Evolutionary conservation across 2,329 filamentous ascomycete species (phyloP), one percentile per base, ranked within the genome.

Genomic region (Hypoxylon sp.): DNA sequence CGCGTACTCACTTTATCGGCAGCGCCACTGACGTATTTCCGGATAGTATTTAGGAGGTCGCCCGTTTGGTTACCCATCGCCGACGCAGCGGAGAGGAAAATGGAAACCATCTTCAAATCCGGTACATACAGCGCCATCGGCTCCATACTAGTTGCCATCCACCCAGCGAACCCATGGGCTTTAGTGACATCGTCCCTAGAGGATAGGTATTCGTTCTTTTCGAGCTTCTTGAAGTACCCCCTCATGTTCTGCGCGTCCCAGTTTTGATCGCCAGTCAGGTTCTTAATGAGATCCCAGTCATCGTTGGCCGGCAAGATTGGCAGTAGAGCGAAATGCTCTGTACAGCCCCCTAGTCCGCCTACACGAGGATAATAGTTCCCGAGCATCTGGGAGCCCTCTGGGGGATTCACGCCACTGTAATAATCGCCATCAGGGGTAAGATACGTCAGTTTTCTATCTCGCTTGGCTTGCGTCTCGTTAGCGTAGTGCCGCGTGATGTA

Each of bases 401-500:
- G 88, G 1, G 86, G 87, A 62, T 82, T 79, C 6, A 83, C 76
- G 13, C 88, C 88, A 15, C 83, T 85, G 73, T 89, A 89, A 24
- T 83, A 78, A 2, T 79, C 75, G 17, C 86, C 87, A 50, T 84
- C 77, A 0, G 83, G 80, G 0, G 85, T 86, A 7, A 82, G 74
- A 74, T 88, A 91, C 1, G 85, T 85, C 51, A 87, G 86, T 80
- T 91, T 91, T 72, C 80, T 85, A 75, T 91, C 87, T 56, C 82
- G 80, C 21, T 83, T 81, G 69, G 88, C 85, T 39, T 85, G 81
- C 21, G 78, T 76, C 48, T 86, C 79, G 67, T 90, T 83, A 7
- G 82, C 80, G 73, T 89, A 90, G 76, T 91, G 88, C 50, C 83
- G 83, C n/a, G 89, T 86, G 69, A 86, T 91, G 78, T 87, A 91